Percentiles rank a stretch among this genome's conserved stretches.
These are phyloP conservation scores for Adansonia gregorii DNA, from an alignment of 441 rosid species.

Conservation along the genomic window DNA sequence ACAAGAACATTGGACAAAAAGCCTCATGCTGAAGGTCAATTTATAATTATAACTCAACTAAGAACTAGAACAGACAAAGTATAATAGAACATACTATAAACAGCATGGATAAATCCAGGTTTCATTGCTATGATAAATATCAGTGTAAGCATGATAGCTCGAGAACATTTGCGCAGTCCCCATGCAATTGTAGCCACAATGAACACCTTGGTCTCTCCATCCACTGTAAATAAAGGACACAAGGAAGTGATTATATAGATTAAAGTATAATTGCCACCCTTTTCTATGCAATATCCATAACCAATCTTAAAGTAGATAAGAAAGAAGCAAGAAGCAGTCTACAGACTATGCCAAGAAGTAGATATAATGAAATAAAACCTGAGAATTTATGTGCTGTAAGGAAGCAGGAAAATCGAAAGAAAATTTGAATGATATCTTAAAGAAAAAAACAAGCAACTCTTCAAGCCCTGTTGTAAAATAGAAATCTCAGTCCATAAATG, in stretches of 20 bases:
- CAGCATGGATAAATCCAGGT: slow-evolving; percentile 98
- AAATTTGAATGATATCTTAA: neutral
- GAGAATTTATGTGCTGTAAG: slow-evolving; percentile 11
- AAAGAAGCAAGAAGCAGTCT: slow-evolving; percentile 7
- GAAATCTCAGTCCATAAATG: slow-evolving; percentile 10
- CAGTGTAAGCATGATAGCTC: slow-evolving; percentile 77
- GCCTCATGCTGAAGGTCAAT: slow-evolving; percentile 21
- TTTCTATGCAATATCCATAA: slow-evolving; percentile 21
- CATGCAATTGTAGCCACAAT: slow-evolving; percentile 97
- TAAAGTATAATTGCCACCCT: slow-evolving; percentile 21
- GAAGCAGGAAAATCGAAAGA: neutral
- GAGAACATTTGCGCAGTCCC: slow-evolving; percentile 97
- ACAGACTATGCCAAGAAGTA: slow-evolving; percentile 1
- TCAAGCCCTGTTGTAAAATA: slow-evolving; percentile 24
- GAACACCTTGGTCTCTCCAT: slow-evolving; percentile 86
- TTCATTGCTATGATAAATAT: slow-evolving; percentile 94
- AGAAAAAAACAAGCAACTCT: slow-evolving; percentile 1
- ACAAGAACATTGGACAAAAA: slow-evolving; percentile 23
- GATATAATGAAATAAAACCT: neutral
- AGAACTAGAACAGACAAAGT: slow-evolving; percentile 11
- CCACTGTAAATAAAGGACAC: slow-evolving; percentile 53
- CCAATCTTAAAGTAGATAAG: slow-evolving; percentile 14
- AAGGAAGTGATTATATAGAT: slow-evolving; percentile 24
- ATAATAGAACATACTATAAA: slow-evolving; percentile 66
- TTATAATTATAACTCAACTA: neutral